Evolutionary conservation across 2,329 filamentous ascomycete species (phyloP).

Genomic region (Pyricularia pennisetigena): DNA sequence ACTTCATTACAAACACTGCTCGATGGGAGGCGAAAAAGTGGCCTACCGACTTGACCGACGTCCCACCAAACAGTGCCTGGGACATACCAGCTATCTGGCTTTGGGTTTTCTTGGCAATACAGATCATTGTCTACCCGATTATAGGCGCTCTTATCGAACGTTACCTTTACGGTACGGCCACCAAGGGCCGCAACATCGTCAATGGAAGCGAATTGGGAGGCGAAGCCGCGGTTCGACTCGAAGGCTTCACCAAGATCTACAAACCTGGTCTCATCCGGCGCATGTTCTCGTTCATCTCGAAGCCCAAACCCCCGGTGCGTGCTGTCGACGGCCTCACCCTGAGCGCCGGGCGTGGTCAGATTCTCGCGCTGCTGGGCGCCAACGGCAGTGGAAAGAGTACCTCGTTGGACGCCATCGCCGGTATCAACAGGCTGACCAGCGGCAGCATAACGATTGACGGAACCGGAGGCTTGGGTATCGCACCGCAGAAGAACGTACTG

Average conservation of each 20-base stretch:
- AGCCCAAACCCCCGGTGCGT: constrained; percentile 55
- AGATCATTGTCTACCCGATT: constrained; percentile 69
- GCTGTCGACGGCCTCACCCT: constrained; percentile 70
- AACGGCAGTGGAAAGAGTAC: constrained; percentile 90
- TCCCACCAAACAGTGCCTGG: constrained; percentile 58
- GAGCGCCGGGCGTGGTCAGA: constrained; percentile 65
- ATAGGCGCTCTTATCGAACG: constrained; percentile 68
- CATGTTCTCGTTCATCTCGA: constrained; percentile 34
- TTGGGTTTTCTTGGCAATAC: constrained; percentile 67
- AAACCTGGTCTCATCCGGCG: constrained; percentile 51
- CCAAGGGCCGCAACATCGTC: constrained; percentile 45
- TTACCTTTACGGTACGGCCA: constrained; percentile 64
- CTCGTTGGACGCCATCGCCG: constrained; percentile 79
- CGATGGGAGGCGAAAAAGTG: constrained; percentile 58
- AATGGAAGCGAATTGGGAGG: constrained; percentile 20
- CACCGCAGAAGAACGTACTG: constrained; percentile 87
- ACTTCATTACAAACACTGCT: constrained; percentile 66
- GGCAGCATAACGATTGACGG: constrained; percentile 71
- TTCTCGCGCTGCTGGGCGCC: constrained; percentile 76
- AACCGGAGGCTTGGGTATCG: constrained; percentile 72
- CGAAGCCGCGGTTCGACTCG: constrained; percentile 55
- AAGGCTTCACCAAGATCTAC: constrained; percentile 71
- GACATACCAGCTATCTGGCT: constrained; percentile 62
- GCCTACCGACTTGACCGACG: constrained; percentile 49
- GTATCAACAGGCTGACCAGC: constrained; percentile 65